phyloP scores from a whole-genome alignment of 2,329 filamentous ascomycete genomes.

The Dissoconium aciculare region DNA sequence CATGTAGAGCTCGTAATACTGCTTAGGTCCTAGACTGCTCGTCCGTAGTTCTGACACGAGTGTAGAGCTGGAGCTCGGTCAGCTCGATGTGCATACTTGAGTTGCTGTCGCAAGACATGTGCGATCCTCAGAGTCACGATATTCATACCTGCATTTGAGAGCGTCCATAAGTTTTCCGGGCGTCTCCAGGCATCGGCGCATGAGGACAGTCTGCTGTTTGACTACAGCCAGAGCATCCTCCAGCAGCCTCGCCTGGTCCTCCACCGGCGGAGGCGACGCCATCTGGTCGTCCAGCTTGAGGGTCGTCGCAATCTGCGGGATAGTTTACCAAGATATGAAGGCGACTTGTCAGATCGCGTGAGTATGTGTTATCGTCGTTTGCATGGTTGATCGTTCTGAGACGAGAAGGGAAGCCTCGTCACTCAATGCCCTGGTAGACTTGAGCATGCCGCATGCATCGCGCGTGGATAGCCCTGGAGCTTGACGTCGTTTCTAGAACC shows the following conservation, averaged over 20 bases:
- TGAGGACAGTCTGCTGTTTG: conserved; percentile 88
- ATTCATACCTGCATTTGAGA: conserved; percentile 93
- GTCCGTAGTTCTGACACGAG: conserved; percentile 96
- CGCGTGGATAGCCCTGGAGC: too few species aligned
- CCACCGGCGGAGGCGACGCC: conserved; percentile 31
- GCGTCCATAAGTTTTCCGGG: conserved; percentile 99
- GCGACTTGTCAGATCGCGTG: too few species aligned
- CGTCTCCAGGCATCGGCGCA: conserved; percentile 95
- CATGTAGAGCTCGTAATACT: conserved; percentile 99
- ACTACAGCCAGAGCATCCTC: conserved; percentile 95
- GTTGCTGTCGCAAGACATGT: conserved; percentile 4
- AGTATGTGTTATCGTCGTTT: too few species aligned
- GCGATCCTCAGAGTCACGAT: conserved; percentile 1
- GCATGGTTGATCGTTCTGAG: too few species aligned
- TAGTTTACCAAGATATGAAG: too few species aligned
- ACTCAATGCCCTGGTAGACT: too few species aligned
- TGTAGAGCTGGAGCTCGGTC: conserved; percentile 55
- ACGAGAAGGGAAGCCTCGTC: too few species aligned
- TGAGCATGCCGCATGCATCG: too few species aligned
- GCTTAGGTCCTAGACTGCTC: conserved; percentile 92
- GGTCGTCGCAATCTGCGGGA: too few species aligned
- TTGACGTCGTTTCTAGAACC: too few species aligned
- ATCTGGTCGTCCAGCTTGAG: conserved; percentile 14
- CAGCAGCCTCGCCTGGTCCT: conserved; percentile 66
- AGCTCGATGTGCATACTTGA: conserved; percentile 18